A percentile compares a stretch with the other conserved stretches of the same genome.
Evolutionary conservation across 2,329 filamentous ascomycete genomes (phyloP).

Genomic region (Clonostachys rosea): DNA sequence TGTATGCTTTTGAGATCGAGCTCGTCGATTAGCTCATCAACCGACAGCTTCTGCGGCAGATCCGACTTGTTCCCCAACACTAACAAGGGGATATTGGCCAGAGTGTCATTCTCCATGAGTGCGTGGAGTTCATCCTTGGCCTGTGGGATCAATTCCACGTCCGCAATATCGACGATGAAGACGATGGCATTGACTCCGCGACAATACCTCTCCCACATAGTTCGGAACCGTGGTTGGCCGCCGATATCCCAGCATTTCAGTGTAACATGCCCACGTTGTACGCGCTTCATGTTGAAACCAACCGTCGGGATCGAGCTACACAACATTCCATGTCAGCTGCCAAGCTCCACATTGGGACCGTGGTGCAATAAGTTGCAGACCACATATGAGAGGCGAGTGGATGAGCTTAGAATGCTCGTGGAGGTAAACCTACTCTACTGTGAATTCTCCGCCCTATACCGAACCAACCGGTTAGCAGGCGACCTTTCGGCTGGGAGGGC

Average conservation of each 20-base stretch:
- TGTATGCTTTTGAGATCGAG: conserved; percentile 86
- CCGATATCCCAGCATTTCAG: conserved; percentile 99
- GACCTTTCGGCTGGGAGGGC: background rate
- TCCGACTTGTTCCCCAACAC: conserved; percentile 98
- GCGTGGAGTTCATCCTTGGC: conserved; percentile 91
- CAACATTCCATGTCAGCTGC: conserved; percentile 29
- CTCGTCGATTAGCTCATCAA: conserved; percentile 92
- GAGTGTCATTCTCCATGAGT: conserved; percentile 76
- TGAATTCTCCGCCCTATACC: conserved; percentile 89
- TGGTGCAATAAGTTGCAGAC: background rate
- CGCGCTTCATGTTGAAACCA: conserved; percentile 98
- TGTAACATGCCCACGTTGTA: conserved; percentile 96
- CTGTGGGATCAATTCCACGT: conserved; percentile 72
- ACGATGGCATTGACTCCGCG: conserved; percentile 96
- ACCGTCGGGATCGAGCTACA: conserved; percentile 94
- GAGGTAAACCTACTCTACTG: conserved; percentile 75
- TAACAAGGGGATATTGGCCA: conserved; percentile 86
- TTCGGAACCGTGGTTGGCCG: conserved; percentile 91
- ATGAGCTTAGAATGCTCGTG: background rate
- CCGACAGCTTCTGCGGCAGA: conserved; percentile 81
- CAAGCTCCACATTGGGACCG: background rate
- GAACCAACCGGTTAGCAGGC: conserved; percentile 9
- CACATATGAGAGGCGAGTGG: conserved; percentile 1
- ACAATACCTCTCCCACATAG: conserved; percentile 99
- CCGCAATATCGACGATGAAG: conserved; percentile 96